phyloP scores from a whole-genome alignment of 805 yeast species.

The Pichia insulana region DNA sequence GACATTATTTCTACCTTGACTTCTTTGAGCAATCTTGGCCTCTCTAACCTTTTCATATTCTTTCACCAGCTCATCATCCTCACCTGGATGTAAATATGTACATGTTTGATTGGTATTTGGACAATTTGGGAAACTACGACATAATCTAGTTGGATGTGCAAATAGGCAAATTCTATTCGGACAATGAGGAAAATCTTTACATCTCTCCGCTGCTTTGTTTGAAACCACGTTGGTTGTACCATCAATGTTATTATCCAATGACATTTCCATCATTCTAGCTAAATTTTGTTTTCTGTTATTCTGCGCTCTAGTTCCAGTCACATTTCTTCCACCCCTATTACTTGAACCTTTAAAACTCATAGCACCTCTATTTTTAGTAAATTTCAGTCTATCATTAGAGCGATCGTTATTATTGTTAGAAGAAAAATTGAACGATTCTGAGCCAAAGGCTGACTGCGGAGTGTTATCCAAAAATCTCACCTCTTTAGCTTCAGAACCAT shows the following conservation, averaged over 20 bases:
- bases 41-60: slow-evolving; percentile 54
- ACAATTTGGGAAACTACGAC: slow-evolving; percentile 72
- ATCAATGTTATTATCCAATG: slow-evolving; percentile 20
- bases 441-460: slow-evolving; percentile 18
- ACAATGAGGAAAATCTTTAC: slow-evolving; percentile 67
- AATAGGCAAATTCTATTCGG: slow-evolving; percentile 54
- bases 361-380: slow-evolving; percentile 5
- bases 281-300: slow-evolving; percentile 7
- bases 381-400: slow-evolving; percentile 2
- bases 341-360: background rate
- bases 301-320: background rate
- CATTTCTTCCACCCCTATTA: slow-evolving; percentile 1
- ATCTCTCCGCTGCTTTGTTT: slow-evolving; percentile 49
- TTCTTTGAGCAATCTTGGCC: slow-evolving; percentile 14
- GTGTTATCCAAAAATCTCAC: slow-evolving; percentile 24
- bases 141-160: slow-evolving; percentile 72
- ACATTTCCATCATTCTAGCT: slow-evolving; percentile 25
- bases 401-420: background rate
- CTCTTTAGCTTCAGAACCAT: slow-evolving; percentile 17
- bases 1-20: slow-evolving; percentile 3
- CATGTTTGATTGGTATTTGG: slow-evolving; percentile 77
- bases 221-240: slow-evolving; percentile 29
- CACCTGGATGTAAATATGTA: slow-evolving; percentile 73
- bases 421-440: background rate
- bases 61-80: slow-evolving; percentile 66